Conservation (phyloP, 23 red algal genomes). For the Chondrus crispus region DNA sequence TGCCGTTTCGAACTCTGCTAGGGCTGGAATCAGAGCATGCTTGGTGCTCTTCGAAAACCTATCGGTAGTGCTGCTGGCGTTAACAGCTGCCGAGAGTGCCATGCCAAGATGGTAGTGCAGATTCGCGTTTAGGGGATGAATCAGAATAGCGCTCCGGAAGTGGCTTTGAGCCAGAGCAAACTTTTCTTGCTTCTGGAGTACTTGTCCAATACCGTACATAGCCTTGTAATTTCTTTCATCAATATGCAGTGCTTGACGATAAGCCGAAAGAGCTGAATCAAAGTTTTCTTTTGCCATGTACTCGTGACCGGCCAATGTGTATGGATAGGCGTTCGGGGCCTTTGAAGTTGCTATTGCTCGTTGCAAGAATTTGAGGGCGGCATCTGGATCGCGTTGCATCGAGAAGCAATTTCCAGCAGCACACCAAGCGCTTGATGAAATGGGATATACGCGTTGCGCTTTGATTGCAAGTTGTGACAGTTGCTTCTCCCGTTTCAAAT, state of each 20-base stretch:
- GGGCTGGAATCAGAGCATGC: conserved; percentile 57
- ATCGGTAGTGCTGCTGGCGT: background rate
- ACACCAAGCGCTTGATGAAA: conserved; percentile 78
- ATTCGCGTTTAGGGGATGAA: conserved; percentile 75
- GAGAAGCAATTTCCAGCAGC: conserved; percentile 88
- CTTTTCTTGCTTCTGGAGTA: conserved; percentile 86
- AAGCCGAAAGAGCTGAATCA: conserved; percentile 71
- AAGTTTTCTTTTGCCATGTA: conserved; percentile 82
- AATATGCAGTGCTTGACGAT: conserved; percentile 80
- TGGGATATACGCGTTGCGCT: conserved; percentile 46
- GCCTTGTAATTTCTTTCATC: conserved; percentile 90
- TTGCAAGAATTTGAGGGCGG: conserved; percentile 84
- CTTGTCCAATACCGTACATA: conserved; percentile 92
- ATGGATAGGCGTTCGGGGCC: conserved; percentile 66
- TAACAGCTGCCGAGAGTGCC: conserved; percentile 33
- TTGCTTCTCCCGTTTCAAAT: conserved; percentile 78
- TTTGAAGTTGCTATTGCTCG: conserved; percentile 52
- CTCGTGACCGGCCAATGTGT: conserved; percentile 94
- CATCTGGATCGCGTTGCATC: conserved; percentile 82
- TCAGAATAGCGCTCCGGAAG: conserved; percentile 72
- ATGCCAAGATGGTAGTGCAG: conserved; percentile 92
- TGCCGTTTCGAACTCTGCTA: conserved; percentile 75
- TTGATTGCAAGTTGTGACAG: conserved; percentile 65
- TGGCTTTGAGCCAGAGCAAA: conserved; percentile 66
- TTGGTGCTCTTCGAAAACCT: background rate